phyloP scores from a whole-genome alignment of 768 basidiomycete species.

The Melanogaster broomeanus region DNA sequence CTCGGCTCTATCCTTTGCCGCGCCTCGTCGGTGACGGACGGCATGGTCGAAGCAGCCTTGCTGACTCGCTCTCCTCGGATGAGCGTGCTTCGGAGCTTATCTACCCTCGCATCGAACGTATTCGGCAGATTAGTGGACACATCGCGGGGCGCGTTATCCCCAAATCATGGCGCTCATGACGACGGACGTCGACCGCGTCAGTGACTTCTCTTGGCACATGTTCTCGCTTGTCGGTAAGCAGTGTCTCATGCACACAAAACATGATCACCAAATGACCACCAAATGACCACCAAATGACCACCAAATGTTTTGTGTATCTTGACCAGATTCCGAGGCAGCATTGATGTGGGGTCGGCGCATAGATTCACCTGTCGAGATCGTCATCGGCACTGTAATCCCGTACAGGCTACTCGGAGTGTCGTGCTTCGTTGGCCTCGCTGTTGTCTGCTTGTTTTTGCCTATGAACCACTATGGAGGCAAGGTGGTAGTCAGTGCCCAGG shows the following conservation, averaged over 20 bases:
- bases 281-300: too few relatives aligned
- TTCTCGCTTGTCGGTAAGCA: constrained; percentile 70
- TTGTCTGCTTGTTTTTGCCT: constrained; percentile 71
- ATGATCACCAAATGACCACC: too few relatives aligned
- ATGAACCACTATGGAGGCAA: constrained; percentile 86
- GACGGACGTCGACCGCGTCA: constrained; percentile 88
- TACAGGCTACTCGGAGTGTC: constrained; percentile 81
- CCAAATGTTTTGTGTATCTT: too few relatives aligned
- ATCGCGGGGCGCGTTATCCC: constrained; percentile 79
- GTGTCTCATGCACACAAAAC: too few relatives aligned
- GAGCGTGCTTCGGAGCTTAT: constrained; percentile 69
- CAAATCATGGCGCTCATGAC: constrained; percentile 97
- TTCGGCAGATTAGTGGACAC: constrained; percentile 79
- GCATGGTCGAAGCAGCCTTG: constrained; percentile 87
- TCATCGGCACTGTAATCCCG: constrained; percentile 72
- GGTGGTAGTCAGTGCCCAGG: constrained; percentile 74
- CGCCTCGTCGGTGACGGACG: constrained; percentile 71
- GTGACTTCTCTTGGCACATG: constrained; percentile 80
- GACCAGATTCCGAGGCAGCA: background rate
- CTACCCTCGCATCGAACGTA: constrained; percentile 83
- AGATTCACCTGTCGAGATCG: constrained; percentile 81
- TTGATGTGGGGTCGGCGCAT: background rate
- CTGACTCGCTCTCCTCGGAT: constrained; percentile 67
- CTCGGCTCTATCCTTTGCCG: constrained; percentile 74
- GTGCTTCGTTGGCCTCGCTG: constrained; percentile 75